Conservation (phyloP, 768 basidiomycete species). For the Amanita exitialis region DNA sequence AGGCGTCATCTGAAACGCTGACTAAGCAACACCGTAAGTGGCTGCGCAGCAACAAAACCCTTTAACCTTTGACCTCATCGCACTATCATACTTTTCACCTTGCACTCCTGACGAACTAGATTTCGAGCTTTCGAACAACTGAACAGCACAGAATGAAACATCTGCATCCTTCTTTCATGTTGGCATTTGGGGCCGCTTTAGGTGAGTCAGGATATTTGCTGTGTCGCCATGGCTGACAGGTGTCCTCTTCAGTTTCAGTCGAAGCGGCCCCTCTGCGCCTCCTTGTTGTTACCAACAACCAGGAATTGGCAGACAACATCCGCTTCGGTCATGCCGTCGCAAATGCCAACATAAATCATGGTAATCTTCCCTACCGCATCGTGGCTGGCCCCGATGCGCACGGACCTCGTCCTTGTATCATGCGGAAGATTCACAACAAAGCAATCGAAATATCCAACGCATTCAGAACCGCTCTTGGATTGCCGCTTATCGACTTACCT, state of each 20-base stretch:
- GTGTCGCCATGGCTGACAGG: background rate
- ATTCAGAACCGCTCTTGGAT: conserved; percentile 46
- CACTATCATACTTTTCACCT: background rate
- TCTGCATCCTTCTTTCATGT: background rate
- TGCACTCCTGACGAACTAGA: background rate
- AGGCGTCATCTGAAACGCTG: background rate
- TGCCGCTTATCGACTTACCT: conserved; percentile 32
- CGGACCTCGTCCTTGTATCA: background rate
- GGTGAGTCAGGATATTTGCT: background rate
- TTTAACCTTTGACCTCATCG: background rate
- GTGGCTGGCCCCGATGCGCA: background rate
- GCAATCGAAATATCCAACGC: conserved; percentile 40
- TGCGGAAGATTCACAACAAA: conserved; percentile 29
- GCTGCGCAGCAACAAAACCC: background rate
- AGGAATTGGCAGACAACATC: conserved; percentile 16
- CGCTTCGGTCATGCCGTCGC: conserved; percentile 28
- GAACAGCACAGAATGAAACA: background rate
- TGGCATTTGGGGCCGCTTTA: conserved; percentile 1
- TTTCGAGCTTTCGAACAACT: background rate
- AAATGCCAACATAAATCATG: conserved; percentile 17
- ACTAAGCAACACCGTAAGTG: background rate
- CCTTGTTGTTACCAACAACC: conserved; percentile 13
- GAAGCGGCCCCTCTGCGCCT: conserved; percentile 3
- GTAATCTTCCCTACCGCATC: conserved; percentile 9
- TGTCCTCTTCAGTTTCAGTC: background rate